phyloP scores from a whole-genome alignment of 139 green algal genomes.

The Auxenochlorella pyrenoidosa region DNA sequence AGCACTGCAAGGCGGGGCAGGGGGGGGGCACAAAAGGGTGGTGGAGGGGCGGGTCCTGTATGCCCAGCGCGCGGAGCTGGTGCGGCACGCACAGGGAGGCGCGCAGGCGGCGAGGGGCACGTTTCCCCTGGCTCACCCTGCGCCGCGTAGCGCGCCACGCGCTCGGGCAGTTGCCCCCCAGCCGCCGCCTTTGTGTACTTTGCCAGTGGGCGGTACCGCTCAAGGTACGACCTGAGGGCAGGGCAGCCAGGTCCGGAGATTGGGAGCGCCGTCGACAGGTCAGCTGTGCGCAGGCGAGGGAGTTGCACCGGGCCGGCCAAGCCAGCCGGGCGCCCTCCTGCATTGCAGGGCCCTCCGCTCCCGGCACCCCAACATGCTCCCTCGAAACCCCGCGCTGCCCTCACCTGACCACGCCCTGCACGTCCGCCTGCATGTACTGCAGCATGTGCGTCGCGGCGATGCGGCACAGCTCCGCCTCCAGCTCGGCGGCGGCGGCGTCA shows the following conservation, averaged over 20 bases:
- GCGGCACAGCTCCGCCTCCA: constrained; percentile 1
- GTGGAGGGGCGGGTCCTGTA: not conserved
- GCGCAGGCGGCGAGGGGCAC: too few relatives aligned
- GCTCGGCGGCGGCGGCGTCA: not conserved
- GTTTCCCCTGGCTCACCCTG: not conserved
- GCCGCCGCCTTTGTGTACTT: not conserved
- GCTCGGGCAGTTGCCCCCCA: not conserved
- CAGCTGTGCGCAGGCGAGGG: not conserved
- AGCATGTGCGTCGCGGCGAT: not conserved
- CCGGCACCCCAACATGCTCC: not conserved
- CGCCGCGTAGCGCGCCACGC: not conserved
- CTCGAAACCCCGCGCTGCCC: not conserved
- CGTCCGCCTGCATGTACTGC: constrained; percentile 4
- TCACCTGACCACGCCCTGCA: constrained; percentile 1
- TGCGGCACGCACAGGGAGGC: too few relatives aligned
- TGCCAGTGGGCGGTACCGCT: not conserved
- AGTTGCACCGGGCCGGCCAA: not conserved
- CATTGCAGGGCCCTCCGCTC: too few relatives aligned
- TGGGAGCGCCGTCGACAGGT: too few relatives aligned
- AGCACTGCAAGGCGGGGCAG: not conserved
- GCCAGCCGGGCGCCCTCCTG: too few relatives aligned
- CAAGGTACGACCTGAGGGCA: not conserved
- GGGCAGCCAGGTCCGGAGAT: not conserved
- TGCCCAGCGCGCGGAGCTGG: too few relatives aligned
- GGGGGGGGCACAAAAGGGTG: not conserved